phyloP scores from a whole-genome alignment of 2,329 filamentous ascomycete genomes.

The Aphanoascus verrucosus region DNA sequence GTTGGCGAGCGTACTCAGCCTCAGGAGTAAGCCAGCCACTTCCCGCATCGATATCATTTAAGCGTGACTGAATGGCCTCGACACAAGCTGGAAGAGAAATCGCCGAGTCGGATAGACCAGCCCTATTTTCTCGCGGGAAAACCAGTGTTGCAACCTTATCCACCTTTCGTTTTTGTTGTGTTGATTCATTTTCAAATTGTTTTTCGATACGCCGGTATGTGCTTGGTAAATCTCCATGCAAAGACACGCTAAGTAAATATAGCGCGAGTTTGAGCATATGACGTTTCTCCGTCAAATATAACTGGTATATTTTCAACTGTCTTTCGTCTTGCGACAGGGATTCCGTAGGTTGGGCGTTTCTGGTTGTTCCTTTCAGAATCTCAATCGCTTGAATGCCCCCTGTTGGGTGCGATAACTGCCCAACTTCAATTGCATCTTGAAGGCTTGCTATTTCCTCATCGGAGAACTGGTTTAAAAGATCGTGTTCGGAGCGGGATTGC shows the following conservation, averaged over 20 bases:
- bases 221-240: constrained; percentile 19
- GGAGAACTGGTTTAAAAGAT: constrained; percentile 61
- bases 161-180: constrained; percentile 15
- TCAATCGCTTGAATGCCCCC: constrained; percentile 22
- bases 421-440: constrained; percentile 48
- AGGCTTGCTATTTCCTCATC: constrained; percentile 68
- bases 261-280: constrained; percentile 57
- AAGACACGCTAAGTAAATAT: constrained; percentile 30
- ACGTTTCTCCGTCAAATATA: constrained; percentile 61
- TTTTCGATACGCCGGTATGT: constrained; percentile 13
- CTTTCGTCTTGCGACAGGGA: constrained; percentile 55
- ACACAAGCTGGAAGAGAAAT: constrained; percentile 28
- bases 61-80: constrained; percentile 25
- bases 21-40: constrained; percentile 43
- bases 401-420: constrained; percentile 13
- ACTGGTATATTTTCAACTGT: constrained; percentile 56
- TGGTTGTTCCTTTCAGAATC: constrained; percentile 24
- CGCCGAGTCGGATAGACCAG: constrained; percentile 17
- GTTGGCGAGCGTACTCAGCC: constrained; percentile 52
- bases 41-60: constrained; percentile 26
- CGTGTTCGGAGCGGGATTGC: constrained; percentile 64
- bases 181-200: not conserved
- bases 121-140: constrained; percentile 24
- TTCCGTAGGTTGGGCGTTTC: constrained; percentile 26
- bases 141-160: constrained; percentile 23